Base-by-base conservation (phyloP, 768 basidiomycete species). In the Xanthoconium purpureum region DNA sequence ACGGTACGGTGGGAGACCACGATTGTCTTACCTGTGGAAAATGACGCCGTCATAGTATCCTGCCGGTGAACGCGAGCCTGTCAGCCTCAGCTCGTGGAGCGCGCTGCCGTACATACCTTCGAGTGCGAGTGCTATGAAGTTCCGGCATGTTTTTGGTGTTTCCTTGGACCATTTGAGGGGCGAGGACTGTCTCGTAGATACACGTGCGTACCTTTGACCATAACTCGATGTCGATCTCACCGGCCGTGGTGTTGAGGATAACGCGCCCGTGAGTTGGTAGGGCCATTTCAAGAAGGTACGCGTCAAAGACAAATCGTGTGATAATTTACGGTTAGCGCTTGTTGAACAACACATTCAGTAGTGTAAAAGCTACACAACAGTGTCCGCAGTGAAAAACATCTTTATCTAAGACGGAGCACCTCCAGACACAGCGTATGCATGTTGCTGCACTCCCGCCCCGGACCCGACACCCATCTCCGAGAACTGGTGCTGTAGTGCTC, bases 31-130 rank as follows among this genome's bases (percentile, higher is more conserved):
- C 89, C 95, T 84, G 73, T 97, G 94, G 63, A 98, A 98, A 46
- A 96, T 90, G 52, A 94, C 88, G 35, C 91, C 90, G 57, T 98
- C 96, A 73, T 98, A 98, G 72, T 97, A 98, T 9, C 96, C 94
- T 95, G 64, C 12, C 52, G 12, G 44, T 17, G 9, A 17, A 52
- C 43, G 30, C 29, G 37, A 56, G 50, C 24, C 24, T 24, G 57
- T 63, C 18, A 58, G 60, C 33, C 20, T 46, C 45, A 47, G 3
- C 45, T 28, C 29, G 42, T 35, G 42, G 36, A 42, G 28, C 13
- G 30, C 12, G 32, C 58, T 44, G 47, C 13, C 36, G 70, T 56
- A 80, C 85, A 65, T 69, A 91, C 92, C 93, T 79, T 95, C 90
- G 83, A 95, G 87, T 2, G 91, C 86, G 46, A 96, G 78, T 15